Percentiles rank a stretch among this genome's conserved stretches.
Conservation (phyloP, 2,329 filamentous ascomycete species). For the Plectosphaerella cucumerina region DNA sequence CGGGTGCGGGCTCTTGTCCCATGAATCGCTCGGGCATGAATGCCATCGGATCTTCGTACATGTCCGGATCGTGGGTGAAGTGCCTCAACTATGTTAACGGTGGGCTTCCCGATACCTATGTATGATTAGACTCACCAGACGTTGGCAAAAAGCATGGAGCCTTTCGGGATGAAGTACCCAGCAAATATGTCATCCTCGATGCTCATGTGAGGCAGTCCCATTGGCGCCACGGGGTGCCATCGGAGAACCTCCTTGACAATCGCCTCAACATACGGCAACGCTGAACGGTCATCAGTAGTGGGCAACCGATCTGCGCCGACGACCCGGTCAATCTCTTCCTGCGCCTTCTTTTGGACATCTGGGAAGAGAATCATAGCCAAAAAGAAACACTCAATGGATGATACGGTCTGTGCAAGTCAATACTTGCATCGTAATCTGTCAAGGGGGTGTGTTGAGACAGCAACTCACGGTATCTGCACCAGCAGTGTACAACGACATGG, state of each 20-base stretch:
- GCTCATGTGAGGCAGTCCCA: slow-evolving; percentile 15
- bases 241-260: slow-evolving; percentile 53
- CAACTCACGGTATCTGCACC: slow-evolving; percentile 13
- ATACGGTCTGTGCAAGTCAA: slow-evolving; percentile 18
- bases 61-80: slow-evolving; percentile 49
- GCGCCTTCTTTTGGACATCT: slow-evolving; percentile 38
- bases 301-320: slow-evolving; percentile 44
- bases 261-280: slow-evolving; percentile 48
- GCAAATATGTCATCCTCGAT: slow-evolving; percentile 49
- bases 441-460: slow-evolving; percentile 10
- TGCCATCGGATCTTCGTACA: slow-evolving; percentile 43
- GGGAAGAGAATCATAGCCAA: slow-evolving; percentile 43
- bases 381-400: slow-evolving; percentile 35
- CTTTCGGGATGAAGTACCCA: slow-evolving; percentile 51
- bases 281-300: slow-evolving; percentile 38
- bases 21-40: slow-evolving; percentile 31
- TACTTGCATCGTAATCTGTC: not conserved
- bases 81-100: not conserved
- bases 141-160: slow-evolving; percentile 38
- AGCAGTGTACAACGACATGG: slow-evolving; percentile 7
- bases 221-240: slow-evolving; percentile 49
- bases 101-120: no score
- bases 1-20: slow-evolving; percentile 4
- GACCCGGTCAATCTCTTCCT: slow-evolving; percentile 47
- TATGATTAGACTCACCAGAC: slow-evolving; percentile 47